Evolutionary conservation across 495 filamentous ascomycete species (phyloP).

Genomic region (Letharia columbiana): DNA sequence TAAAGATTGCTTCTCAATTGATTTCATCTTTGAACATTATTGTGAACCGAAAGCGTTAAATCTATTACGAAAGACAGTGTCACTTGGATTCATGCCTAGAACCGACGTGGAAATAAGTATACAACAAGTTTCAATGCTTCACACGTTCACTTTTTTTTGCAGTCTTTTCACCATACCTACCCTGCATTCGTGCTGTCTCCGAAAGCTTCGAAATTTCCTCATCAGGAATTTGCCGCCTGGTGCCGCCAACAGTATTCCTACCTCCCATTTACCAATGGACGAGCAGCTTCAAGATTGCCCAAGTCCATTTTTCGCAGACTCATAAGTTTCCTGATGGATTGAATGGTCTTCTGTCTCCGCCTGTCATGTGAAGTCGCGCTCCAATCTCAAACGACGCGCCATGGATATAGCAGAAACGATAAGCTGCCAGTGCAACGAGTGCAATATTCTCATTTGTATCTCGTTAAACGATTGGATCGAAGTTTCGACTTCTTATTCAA

Average conservation of each 20-base stretch:
- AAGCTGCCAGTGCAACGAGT: slow-evolving; percentile 8
- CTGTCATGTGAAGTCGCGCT: background rate
- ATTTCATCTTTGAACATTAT: too few species aligned
- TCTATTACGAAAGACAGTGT: background rate
- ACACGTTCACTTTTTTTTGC: too few species aligned
- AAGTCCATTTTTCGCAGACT: background rate
- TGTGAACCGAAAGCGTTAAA: too few species aligned
- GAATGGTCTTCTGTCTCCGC: background rate
- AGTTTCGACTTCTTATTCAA: slow-evolving; percentile 4
- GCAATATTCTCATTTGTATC: background rate
- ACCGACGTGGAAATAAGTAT: too few species aligned
- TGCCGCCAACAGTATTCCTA: background rate
- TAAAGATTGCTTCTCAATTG: too few species aligned
- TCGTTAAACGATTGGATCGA: slow-evolving; percentile 9
- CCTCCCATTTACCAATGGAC: background rate
- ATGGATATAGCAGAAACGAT: slow-evolving; percentile 9
- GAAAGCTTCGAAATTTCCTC: background rate
- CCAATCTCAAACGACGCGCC: background rate
- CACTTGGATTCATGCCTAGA: background rate
- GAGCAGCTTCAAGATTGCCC: background rate
- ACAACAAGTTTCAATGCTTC: too few species aligned
- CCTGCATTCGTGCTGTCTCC: background rate
- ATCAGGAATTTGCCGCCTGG: too few species aligned
- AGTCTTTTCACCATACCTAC: background rate
- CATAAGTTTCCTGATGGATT: background rate